These are phyloP conservation scores for Ustilago crameri DNA, from an alignment of 1,284 basidiomycete species.

Conservation along the genomic window DNA sequence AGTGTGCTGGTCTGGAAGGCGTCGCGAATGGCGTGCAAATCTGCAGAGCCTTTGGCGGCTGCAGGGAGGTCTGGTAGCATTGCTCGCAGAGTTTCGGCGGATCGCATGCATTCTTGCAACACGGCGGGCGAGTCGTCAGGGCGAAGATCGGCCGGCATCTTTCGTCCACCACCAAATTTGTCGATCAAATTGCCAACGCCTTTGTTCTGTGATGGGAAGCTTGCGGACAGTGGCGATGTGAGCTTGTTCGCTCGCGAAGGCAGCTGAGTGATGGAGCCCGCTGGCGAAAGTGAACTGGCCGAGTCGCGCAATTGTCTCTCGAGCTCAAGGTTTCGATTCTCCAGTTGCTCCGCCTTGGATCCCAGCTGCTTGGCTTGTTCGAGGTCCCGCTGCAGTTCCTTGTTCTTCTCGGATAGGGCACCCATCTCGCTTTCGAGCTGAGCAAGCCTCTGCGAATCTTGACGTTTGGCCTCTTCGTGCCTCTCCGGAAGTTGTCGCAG, in stretches of 20 bases:
- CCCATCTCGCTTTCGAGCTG: slow-evolving; percentile 20
- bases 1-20: slow-evolving; percentile 24
- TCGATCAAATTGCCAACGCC: slow-evolving; percentile 43
- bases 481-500: slow-evolving; percentile 11
- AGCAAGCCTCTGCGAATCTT: slow-evolving; percentile 1
- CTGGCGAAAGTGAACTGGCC: slow-evolving; percentile 16
- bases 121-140: slow-evolving; percentile 21
- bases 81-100: slow-evolving; percentile 24
- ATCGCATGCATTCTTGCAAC: slow-evolving; percentile 26
- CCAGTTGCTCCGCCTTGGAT: slow-evolving; percentile 17
- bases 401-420: slow-evolving; percentile 9
- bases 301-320: slow-evolving; percentile 23
- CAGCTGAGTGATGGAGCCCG: slow-evolving; percentile 12
- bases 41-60: slow-evolving; percentile 28
- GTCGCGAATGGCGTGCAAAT: slow-evolving; percentile 28
- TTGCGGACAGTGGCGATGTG: slow-evolving; percentile 11
- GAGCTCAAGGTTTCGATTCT: slow-evolving; percentile 18
- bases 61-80: slow-evolving; percentile 35
- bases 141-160: slow-evolving; percentile 18
- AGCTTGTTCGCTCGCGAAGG: slow-evolving; percentile 14
- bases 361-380: slow-evolving; percentile 24
- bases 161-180: slow-evolving; percentile 40
- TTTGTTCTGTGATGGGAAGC: slow-evolving; percentile 24
- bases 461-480: slow-evolving; percentile 7
- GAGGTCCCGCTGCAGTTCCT: slow-evolving; percentile 13